Base-by-base conservation (phyloP, 768 basidiomycete genomes). In the Auricularia sp. region DNA sequence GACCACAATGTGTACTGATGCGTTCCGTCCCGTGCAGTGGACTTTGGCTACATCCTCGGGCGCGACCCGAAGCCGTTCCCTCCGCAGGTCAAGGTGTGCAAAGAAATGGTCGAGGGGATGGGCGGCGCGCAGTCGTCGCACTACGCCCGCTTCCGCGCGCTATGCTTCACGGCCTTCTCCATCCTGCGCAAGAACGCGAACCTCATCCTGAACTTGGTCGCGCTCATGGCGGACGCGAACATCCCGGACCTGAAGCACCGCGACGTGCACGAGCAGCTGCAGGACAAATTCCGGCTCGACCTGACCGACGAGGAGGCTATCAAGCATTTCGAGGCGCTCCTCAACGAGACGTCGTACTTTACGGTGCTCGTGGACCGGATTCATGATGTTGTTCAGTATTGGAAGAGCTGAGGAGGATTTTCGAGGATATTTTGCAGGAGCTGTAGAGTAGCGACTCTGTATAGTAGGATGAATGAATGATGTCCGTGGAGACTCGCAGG, bases 31-130 rank as follows among this genome's bases (percentile, higher is more conserved):
- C 18, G 47, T 29, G 0, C 72, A 96, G 97, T 98, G 67, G 97
- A 98, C 73, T 99, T 98, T 71, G 96, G 97, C 2, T 99, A 98
- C 75, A 98, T 98, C 70, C 83, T 98, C 14, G 97, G 97, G 2
- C 88, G 94, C 2, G 97, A 98, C 73, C 97, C 97, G 0, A 98
- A 99, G 71, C 93, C 94, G 0, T 96, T 95, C 73, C 95, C 97
- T 2, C 97, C 97, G 5, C 92, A 94, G 13, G 95, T 98, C 69
- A 99, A 99, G 74, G 91, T 99, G 47, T 98, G 95, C 77, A 95
- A 96, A 72, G 97, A 98, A 73, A 99, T 98, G 97, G 93, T 98
- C 0, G 97, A 99, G 73, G 96, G 92, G 11, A 96, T 99, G 94
- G 97, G 97, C n/a, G 96, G 97, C 11, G 87, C 92, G 1, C 85